Evolutionary conservation across 1,139 yeast species (phyloP), one percentile per base, ranked within the genome.

Genomic region (Nakaseomyces kungkrabaensis): DNA sequence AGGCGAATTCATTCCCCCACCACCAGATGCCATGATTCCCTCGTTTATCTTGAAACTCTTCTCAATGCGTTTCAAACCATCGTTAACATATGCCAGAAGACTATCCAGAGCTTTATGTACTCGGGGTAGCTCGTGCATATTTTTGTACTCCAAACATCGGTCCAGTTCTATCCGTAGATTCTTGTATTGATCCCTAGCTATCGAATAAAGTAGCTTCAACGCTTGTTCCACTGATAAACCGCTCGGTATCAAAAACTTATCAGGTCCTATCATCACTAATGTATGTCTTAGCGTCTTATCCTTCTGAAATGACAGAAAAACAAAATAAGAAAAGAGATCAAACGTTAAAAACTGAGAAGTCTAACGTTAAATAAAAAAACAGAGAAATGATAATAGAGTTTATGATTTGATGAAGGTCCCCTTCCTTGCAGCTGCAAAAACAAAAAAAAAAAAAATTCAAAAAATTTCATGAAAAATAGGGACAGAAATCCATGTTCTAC

Each of bases 241-340:
- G 6, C 55, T 53, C n/a, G 68, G 69, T 27, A 65, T 53, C 13
- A 48, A 45, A 46, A 64, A 65, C 50, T 59, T 60, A 17, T 58
- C 66, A 41, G 55, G 55, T 8, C 59, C 50, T 64, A 62, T 61
- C 44, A 41, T 41, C 22, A 17, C 22, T 17, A 17, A 17, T 17
- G 22, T 17, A 17, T 17, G 22, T 3, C 22, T 17, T 17, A 17
- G 22, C 22, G 22, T 17, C 22, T 17, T 17, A 17, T 17, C 22
- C 22, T 17, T 17, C 22, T 29, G 31, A 9, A 29, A 29, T 29
- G 6, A 29, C 6, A 29, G 9, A 29, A 29, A 29, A 29, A 29
- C 22, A 29, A 29, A 29, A 29, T 29, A 29, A 29, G 9, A 29
- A 29, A 29, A 29, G 9, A 29, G 9, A 29, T 29, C 31, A 29